Conservation (phyloP, 2,329 filamentous ascomycete species). For the Verticillium dahliae region DNA sequence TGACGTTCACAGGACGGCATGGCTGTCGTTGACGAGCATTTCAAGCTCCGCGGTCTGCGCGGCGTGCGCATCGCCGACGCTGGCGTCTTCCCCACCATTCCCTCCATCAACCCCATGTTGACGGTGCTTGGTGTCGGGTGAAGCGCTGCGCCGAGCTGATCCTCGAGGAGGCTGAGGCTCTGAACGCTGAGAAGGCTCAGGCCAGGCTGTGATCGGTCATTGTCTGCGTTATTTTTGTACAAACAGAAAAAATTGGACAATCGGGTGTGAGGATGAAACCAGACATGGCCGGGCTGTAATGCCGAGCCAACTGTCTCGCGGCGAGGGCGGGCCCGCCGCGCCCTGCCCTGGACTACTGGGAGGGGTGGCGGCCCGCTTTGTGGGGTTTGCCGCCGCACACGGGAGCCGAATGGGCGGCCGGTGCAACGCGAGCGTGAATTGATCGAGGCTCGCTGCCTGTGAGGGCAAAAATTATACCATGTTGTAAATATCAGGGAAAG, state of each 20-base stretch:
- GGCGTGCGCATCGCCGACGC: constrained; percentile 77
- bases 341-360: neutral
- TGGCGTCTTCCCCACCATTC: constrained; percentile 82
- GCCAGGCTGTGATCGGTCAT: neutral
- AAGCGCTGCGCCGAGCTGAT: constrained; percentile 84
- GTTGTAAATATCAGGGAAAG: neutral
- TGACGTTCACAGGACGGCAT: constrained; percentile 58
- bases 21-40: constrained; percentile 72
- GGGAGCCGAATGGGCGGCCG: neutral
- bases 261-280: neutral
- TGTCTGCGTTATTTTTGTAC: neutral
- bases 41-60: constrained; percentile 67
- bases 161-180: constrained; percentile 50
- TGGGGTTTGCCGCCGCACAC: neutral
- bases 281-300: neutral
- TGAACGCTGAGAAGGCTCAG: constrained; percentile 3
- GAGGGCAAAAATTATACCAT: neutral
- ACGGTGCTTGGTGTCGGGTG: constrained; percentile 80
- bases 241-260: neutral
- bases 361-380: neutral
- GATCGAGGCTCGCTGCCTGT: neutral
- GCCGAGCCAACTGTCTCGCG: neutral
- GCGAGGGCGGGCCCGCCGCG: neutral
- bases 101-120: constrained; percentile 84
- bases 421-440: neutral